Conservation (phyloP, 176 grass and related monocot species). For the Eragrostis nindensis region DNA sequence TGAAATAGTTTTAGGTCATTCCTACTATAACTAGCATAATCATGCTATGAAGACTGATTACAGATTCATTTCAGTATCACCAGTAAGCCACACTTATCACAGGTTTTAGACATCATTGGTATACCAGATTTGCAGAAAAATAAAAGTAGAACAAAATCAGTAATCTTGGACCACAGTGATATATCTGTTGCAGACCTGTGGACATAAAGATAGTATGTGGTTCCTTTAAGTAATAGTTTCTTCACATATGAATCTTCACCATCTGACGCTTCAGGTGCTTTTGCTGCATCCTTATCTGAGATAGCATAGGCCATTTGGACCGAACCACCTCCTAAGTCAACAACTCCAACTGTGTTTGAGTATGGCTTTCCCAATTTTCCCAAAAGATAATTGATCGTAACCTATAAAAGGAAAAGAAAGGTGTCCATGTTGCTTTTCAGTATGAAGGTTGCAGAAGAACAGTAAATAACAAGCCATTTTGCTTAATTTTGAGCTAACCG, state of each 20-base stretch:
- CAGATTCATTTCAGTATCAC: constrained; percentile 1
- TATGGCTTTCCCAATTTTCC: constrained; percentile 86
- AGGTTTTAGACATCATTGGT: constrained; percentile 21
- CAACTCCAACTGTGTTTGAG: constrained; percentile 89
- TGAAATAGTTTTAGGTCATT: constrained; percentile 22
- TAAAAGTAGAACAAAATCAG: constrained; percentile 16
- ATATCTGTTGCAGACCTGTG: constrained; percentile 73
- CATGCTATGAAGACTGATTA: background rate
- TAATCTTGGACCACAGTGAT: background rate
- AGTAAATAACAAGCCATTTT: constrained; percentile 9
- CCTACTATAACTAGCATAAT: constrained; percentile 5
- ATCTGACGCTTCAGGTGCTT: constrained; percentile 71
- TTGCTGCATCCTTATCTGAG: constrained; percentile 85
- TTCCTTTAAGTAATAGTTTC: constrained; percentile 86
- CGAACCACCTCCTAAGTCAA: constrained; percentile 97
- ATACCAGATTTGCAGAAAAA: constrained; percentile 31
- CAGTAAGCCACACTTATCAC: background rate
- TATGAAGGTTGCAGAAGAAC: constrained; percentile 20
- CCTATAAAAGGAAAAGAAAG: constrained; percentile 55
- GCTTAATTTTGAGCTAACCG: constrained; percentile 19
- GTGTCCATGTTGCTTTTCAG: constrained; percentile 23
- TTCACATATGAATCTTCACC: constrained; percentile 93
- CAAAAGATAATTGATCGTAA: constrained; percentile 88
- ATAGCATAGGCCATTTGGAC: constrained; percentile 99
- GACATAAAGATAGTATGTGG: constrained; percentile 90